phyloP scores from a whole-genome alignment of 2,329 filamentous ascomycete species.

The Alternaria novae-zelandiae region DNA sequence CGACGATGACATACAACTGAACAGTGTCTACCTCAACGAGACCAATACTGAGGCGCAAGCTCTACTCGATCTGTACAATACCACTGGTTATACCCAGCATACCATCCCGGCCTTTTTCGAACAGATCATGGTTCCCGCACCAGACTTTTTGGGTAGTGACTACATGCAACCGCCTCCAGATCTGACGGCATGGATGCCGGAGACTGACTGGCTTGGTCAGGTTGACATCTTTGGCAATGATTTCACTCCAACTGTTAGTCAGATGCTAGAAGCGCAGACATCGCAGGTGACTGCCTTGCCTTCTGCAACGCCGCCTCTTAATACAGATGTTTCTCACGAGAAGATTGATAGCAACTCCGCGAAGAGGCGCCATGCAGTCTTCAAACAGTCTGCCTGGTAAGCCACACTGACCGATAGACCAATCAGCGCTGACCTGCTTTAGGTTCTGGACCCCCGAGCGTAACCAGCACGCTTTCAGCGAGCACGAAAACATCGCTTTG shows the following conservation, averaged over 20 bases:
- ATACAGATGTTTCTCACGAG: not conserved
- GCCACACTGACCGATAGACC: not conserved
- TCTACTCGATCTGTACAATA: constrained; percentile 12
- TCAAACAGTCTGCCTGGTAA: constrained; percentile 21
- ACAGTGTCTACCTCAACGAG: not conserved
- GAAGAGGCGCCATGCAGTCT: constrained; percentile 19
- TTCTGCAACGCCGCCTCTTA: not conserved
- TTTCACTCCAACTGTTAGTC: constrained; percentile 22
- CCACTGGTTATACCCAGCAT: constrained; percentile 4
- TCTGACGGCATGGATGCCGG: constrained; percentile 26
- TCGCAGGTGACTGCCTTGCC: not conserved
- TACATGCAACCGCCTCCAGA: constrained; percentile 21
- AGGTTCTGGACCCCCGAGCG: constrained; percentile 34
- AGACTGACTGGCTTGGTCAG: constrained; percentile 23
- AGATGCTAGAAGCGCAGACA: constrained; percentile 11
- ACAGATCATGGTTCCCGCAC: constrained; percentile 29
- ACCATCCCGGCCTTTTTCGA: constrained; percentile 20
- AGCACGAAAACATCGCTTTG: constrained; percentile 32
- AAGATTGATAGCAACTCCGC: constrained; percentile 8
- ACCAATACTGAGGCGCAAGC: constrained; percentile 13
- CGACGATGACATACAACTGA: not conserved
- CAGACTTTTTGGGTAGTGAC: constrained; percentile 20
- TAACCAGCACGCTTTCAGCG: constrained; percentile 39
- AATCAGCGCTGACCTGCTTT: not conserved
- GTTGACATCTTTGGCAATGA: constrained; percentile 24